These are phyloP conservation scores for Naganishia onofrii DNA, from an alignment of 768 basidiomycete genomes.

Conservation along the genomic window DNA sequence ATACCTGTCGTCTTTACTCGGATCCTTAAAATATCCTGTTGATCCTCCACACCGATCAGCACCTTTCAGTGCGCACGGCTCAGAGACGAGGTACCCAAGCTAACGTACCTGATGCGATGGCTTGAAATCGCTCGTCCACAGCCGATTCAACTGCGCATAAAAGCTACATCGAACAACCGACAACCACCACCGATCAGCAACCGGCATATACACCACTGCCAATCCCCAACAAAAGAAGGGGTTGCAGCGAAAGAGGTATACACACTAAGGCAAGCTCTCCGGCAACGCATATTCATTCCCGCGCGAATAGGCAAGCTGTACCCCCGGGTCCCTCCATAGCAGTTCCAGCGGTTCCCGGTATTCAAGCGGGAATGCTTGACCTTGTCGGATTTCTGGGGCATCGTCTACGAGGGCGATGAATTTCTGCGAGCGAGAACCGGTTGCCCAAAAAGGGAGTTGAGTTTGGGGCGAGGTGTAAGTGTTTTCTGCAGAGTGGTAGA, in stretches of 20 bases:
- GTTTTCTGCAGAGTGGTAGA: too few species aligned
- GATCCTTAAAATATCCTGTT: constrained; percentile 77
- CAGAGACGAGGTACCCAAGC: too few species aligned
- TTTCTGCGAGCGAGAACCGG: constrained; percentile 37
- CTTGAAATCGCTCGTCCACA: constrained; percentile 69
- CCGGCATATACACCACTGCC: too few species aligned
- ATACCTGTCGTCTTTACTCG: constrained; percentile 87
- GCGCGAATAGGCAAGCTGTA: constrained; percentile 71
- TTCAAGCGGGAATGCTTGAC: constrained; percentile 70
- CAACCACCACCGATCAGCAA: too few species aligned
- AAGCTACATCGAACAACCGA: constrained; percentile 54
- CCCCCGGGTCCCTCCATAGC: constrained; percentile 74
- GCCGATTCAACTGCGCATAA: constrained; percentile 71
- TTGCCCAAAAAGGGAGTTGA: too few species aligned
- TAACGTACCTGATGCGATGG: constrained; percentile 64
- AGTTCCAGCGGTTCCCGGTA: constrained; percentile 67
- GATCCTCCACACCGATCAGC: neutral
- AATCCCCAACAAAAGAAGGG: neutral
- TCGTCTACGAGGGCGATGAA: constrained; percentile 66
- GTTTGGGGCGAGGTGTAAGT: too few species aligned
- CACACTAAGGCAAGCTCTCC: constrained; percentile 65
- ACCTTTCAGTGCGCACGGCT: too few species aligned
- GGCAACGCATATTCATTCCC: constrained; percentile 89
- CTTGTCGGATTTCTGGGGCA: constrained; percentile 70
- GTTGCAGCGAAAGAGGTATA: constrained; percentile 39